These are phyloP conservation scores for Pichia sp. DNA, from an alignment of 1,139 yeast genomes.

Conservation along the genomic window DNA sequence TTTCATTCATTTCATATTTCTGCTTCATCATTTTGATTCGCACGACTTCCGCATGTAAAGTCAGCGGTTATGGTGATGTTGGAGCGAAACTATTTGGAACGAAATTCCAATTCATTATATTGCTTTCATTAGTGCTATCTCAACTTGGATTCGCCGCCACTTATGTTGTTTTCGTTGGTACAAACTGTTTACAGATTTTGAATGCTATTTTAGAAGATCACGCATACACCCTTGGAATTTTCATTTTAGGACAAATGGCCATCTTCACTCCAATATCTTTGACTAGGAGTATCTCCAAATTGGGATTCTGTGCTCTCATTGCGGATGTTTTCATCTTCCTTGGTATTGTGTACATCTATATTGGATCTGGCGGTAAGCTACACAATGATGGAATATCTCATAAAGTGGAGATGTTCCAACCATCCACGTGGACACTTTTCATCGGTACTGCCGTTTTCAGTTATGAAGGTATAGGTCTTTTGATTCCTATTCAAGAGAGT, in stretches of 20 bases:
- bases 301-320: conserved; percentile 79
- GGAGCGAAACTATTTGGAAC: conserved; percentile 72
- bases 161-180: conserved; percentile 88
- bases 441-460: conserved; percentile 96
- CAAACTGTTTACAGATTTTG: conserved; percentile 58
- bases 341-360: conserved; percentile 78
- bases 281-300: conserved; percentile 80
- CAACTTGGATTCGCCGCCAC: conserved; percentile 97
- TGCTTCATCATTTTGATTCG: conserved; percentile 72
- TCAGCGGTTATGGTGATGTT: conserved; percentile 81
- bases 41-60: conserved; percentile 51
- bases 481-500: conserved; percentile 92
- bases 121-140: conserved; percentile 73
- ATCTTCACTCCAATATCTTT: conserved; percentile 76
- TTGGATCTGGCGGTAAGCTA: conserved; percentile 57
- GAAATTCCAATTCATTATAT: conserved; percentile 59
- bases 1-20: conserved; percentile 76
- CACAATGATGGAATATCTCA: conserved; percentile 47
- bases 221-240: conserved; percentile 36
- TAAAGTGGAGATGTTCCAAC: conserved; percentile 51
- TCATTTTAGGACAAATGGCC: conserved; percentile 59
- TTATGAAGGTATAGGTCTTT: conserved; percentile 90
- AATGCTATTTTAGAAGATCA: conserved; percentile 6
- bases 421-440: conserved; percentile 69
- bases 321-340: conserved; percentile 82